These are phyloP conservation scores for Cercospora brassicicola DNA, from an alignment of 2,329 filamentous ascomycete species.

Conservation along the genomic window DNA sequence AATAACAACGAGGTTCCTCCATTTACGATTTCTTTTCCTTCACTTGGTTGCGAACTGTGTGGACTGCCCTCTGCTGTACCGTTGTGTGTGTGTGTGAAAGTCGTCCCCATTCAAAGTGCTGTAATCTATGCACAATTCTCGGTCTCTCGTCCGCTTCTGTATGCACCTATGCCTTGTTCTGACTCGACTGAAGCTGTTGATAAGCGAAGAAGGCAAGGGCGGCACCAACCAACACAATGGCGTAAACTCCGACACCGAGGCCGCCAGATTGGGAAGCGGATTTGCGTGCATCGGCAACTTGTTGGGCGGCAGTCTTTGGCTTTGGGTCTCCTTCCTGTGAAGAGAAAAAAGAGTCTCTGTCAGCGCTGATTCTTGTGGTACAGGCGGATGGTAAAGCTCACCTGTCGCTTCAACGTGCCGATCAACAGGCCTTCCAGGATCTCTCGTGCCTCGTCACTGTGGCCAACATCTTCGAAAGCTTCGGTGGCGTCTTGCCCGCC, in stretches of 20 bases:
- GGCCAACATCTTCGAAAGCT: constrained; percentile 98
- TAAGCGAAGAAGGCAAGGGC: constrained; percentile 76
- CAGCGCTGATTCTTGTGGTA: background rate
- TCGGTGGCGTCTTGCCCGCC: constrained; percentile 94
- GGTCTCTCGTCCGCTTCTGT: background rate
- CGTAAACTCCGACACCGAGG: constrained; percentile 78
- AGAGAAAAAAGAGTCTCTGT: background rate
- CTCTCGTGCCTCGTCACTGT: constrained; percentile 97
- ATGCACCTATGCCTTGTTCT: constrained; percentile 34
- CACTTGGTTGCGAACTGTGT: background rate
- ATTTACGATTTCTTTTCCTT: background rate
- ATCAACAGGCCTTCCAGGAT: constrained; percentile 76
- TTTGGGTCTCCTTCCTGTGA: constrained; percentile 72
- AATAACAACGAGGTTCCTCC: background rate
- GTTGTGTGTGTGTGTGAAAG: background rate
- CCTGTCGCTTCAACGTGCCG: constrained; percentile 76
- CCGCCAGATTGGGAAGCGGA: constrained; percentile 48
- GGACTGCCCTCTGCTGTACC: background rate
- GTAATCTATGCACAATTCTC: background rate
- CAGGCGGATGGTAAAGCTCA: constrained; percentile 48
- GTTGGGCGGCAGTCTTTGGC: constrained; percentile 61
- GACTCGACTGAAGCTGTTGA: constrained; percentile 73
- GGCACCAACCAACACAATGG: constrained; percentile 74
- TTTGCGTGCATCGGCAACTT: constrained; percentile 52
- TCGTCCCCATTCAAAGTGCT: background rate